Evolutionary conservation across 176 grass and related monocot genomes (phyloP).

Genomic region (Eremochloa ophiuroides): DNA sequence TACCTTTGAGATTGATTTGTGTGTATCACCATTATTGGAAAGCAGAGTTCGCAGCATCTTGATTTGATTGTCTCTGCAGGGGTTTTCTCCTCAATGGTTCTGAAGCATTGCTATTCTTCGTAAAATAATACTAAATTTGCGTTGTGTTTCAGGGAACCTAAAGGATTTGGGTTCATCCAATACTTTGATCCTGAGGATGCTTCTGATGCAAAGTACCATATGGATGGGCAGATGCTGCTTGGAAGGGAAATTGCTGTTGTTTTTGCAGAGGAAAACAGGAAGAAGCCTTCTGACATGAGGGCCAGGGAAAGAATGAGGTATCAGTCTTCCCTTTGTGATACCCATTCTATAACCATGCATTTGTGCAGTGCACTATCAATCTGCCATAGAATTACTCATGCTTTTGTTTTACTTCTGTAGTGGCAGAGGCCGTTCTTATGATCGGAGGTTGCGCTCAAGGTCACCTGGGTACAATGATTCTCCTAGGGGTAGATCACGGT

Average conservation of each 20-base stretch:
- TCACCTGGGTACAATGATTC: conserved; percentile 26
- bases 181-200: conserved; percentile 80
- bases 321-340: background rate
- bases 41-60: conserved; percentile 9
- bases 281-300: conserved; percentile 81
- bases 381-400: background rate
- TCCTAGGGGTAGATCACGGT: conserved; percentile 44
- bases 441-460: conserved; percentile 30
- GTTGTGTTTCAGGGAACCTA: conserved; percentile 50
- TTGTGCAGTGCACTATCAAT: background rate
- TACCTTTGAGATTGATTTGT: conserved; percentile 49
- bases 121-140: background rate
- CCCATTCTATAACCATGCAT: background rate
- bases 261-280: conserved; percentile 91
- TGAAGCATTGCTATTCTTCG: background rate
- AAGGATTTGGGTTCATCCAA: conserved; percentile 91
- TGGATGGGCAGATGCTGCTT: conserved; percentile 82
- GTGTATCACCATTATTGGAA: conserved; percentile 15
- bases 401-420: background rate
- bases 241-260: conserved; percentile 84
- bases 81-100: background rate
- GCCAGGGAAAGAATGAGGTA: conserved; percentile 61
- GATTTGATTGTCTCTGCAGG: background rate
- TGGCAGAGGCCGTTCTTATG: conserved; percentile 26
- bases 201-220: conserved; percentile 84